Evolutionary conservation across 2,329 filamentous ascomycete species (phyloP), one percentile per base, ranked within the genome.

Genomic region (Fusarium agapanthi): DNA sequence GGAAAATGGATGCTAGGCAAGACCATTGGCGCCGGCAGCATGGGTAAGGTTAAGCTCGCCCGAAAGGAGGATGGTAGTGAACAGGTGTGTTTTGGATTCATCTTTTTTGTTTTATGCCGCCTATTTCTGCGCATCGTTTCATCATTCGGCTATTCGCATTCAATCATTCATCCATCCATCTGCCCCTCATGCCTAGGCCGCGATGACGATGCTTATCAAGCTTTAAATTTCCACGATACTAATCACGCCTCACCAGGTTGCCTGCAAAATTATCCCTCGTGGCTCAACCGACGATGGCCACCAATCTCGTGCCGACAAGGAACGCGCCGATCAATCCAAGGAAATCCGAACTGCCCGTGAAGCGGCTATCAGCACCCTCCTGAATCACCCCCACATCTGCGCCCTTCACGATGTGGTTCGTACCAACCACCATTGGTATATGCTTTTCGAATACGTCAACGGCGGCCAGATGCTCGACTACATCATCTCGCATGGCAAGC

Each of bases 391-490:
- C 20, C 97, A 97, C 80, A 97, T 99, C 65, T 98, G 96, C 81
- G 95, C 93, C 66, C 93, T 99, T 88, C 91, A 95, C 74, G 96
- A 99, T 83, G 95, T 98, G 32, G 93, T 98, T 63, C 92, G 95
- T 65, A 98, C 96, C 56, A 95, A 96, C 79, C 96, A 98, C 81
- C 96, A 99, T 83, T 99, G 96, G 96, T 99, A 99, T 83, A 99
- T 99, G 96, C 90, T 99, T 57, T 99, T 97, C 80, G 96, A 99
- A 84, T 98, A 96, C 81, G 96, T 99, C 82, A 98, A 99, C 80
- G 96, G 96, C 53, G 96, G 96, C 24, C 96, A 99, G 84, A 98
- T 99, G 96, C 90, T 99, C 69, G 96, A 99, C 85, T 99, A 98
- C 83, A 99, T 99, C 81, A 99, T 99, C 80, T 98, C 95, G 7